Base-by-base conservation (phyloP, 2,329 filamentous ascomycete genomes). In the Cercospora sp. region DNA sequence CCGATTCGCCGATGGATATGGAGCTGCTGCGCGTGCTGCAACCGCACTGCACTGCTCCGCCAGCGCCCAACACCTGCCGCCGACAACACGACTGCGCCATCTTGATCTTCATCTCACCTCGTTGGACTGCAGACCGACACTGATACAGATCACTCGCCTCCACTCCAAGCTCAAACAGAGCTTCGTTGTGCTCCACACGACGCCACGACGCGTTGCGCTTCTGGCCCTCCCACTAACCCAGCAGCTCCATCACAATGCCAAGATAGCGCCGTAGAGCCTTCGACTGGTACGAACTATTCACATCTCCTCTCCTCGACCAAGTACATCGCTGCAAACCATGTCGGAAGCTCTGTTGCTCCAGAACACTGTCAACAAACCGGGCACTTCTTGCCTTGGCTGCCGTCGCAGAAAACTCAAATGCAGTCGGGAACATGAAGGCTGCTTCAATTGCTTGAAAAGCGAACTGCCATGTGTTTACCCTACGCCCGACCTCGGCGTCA, bases 321-420 rank as follows among this genome's bases (percentile, higher is more conserved):
- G 0, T n/a, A 48, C 7, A 13, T 26, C 28, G 16, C 16, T 31
- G 3, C 23, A 5, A 28, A 28, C 42, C 62, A 71, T 71, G 69
- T 71, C 69, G n/a, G 67, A 69, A 23, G 67, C 68, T 5, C 60
- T 69, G 36, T 67, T 70, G 18, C 63, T 70, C 3, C 68, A 70
- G 42, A 70, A 70, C 58, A 68, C 69, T 5, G 70, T 72, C 57
- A 72, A 72, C 36, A 76, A 73, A 63, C 74, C 74, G 1, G 74
- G 74, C 4, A 75, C 71, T 1, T 74, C 75, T 18, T 76, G 75
- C 61, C 63, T 76, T 0, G 73, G 74, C 6, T 76, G 75, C 45
- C 69, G 72, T 5, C 67, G 73, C 7, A 64, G 74, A 12, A 76
- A 76, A 63, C 64, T 76, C 42, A 76, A 76, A 64, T 76, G 75